A percentile compares a stretch with the other conserved stretches of the same genome.
phyloP scores from a whole-genome alignment of 805 yeast genomes.

The Saccharomycopsis schoenii region DNA sequence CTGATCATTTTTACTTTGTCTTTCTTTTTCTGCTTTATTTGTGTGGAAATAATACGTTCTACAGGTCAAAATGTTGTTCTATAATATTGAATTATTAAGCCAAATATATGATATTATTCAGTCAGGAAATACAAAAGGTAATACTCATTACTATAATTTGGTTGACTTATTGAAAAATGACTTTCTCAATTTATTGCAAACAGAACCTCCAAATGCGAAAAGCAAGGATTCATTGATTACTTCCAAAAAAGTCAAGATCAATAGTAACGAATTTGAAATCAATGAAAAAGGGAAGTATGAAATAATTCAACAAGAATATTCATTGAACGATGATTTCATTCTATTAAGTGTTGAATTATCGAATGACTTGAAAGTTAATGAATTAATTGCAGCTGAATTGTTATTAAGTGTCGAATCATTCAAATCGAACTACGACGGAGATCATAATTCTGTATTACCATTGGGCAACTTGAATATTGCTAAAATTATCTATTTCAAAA shows the following conservation, averaged over 20 bases:
- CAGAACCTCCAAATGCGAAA: background rate
- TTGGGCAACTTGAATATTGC: constrained; percentile 43
- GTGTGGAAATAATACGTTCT: background rate
- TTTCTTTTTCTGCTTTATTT: background rate
- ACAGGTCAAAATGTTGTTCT: background rate
- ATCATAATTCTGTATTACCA: background rate
- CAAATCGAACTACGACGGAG: constrained; percentile 16
- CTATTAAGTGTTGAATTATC: constrained; percentile 47
- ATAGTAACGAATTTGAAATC: background rate
- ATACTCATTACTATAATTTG: background rate
- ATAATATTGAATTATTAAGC: background rate
- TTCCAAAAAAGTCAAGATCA: constrained; percentile 2
- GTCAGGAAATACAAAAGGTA: background rate
- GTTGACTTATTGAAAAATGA: constrained; percentile 7
- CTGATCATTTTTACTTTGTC: background rate
- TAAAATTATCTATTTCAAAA: constrained; percentile 52
- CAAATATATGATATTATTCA: background rate
- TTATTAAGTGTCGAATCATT: constrained; percentile 37
- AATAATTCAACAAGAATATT: constrained; percentile 25
- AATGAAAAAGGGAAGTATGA: background rate
- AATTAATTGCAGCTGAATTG: constrained; percentile 61
- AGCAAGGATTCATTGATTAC: constrained; percentile 5
- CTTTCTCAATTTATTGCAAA: constrained; percentile 2
- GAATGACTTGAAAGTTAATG: constrained; percentile 67
- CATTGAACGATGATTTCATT: constrained; percentile 57